A percentile compares a stretch with the other conserved stretches of the same genome.
phyloP scores from a whole-genome alignment of 179 eudicot genomes.

The Pouteria campechiana region DNA sequence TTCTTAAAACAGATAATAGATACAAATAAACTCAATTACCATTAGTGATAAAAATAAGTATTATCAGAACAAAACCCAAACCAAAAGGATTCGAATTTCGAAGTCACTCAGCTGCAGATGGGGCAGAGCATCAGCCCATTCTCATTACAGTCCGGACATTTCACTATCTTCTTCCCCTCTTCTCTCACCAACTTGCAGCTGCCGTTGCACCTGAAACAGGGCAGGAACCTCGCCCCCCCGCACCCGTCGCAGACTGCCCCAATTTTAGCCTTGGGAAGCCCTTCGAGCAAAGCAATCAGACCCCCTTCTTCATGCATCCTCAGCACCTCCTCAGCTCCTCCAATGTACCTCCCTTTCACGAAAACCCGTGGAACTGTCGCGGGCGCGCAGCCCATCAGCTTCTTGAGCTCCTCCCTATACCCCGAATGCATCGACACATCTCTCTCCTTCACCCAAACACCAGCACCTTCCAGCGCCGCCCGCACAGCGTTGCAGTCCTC shows the following conservation, averaged over 20 bases:
- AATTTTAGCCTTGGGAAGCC: conserved; percentile 27
- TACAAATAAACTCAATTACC: too few species aligned
- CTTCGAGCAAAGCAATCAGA: conserved; percentile 39
- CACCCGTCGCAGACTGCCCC: conserved; percentile 63
- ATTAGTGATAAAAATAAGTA: too few species aligned
- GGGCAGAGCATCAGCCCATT: conserved; percentile 86
- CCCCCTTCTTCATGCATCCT: conserved; percentile 52
- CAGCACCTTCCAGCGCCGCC: conserved; percentile 27
- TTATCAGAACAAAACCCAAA: too few species aligned
- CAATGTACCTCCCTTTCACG: conserved; percentile 58
- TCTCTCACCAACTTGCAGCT: conserved; percentile 55
- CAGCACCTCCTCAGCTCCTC: conserved; percentile 59
- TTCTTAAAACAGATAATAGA: too few species aligned
- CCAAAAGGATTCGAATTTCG: too few species aligned
- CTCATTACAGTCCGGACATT: conserved; percentile 77
- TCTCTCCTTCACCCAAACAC: conserved; percentile 42
- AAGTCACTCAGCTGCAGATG: conserved; percentile 66
- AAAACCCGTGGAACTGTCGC: conserved; percentile 51
- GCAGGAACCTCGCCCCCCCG: conserved; percentile 65
- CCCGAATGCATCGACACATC: conserved; percentile 88
- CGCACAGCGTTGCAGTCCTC: conserved; percentile 64
- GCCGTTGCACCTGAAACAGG: conserved; percentile 68
- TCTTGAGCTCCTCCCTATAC: conserved; percentile 48
- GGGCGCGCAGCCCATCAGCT: conserved; percentile 12
- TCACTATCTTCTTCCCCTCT: conserved; percentile 15